phyloP scores from a whole-genome alignment of 2,329 filamentous ascomycete species.

The Monilinia fructigena region DNA sequence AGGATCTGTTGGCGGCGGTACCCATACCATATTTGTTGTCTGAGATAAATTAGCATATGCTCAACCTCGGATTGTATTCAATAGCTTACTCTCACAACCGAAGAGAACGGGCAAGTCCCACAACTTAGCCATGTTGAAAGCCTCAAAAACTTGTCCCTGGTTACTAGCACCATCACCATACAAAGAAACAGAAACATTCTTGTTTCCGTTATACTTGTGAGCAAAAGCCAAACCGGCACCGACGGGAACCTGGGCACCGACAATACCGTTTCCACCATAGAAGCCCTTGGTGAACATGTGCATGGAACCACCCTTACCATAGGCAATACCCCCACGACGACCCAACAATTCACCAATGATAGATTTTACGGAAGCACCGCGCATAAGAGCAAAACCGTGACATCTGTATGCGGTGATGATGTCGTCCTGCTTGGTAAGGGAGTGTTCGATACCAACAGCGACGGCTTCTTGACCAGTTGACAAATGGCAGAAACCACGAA shows the following conservation, averaged over 20 bases:
- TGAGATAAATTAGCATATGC: conserved; percentile 42
- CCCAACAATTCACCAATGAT: conserved; percentile 96
- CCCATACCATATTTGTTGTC: conserved; percentile 99
- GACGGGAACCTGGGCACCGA: conserved; percentile 96
- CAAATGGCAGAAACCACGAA: conserved; percentile 98
- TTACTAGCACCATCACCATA: conserved; percentile 99
- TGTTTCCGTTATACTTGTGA: conserved; percentile 86
- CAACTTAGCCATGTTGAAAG: conserved; percentile 99
- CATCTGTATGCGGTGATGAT: conserved; percentile 98
- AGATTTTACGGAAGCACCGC: conserved; percentile 82
- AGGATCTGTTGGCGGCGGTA: conserved; percentile 89
- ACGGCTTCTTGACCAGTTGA: conserved; percentile 98
- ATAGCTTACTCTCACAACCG: conserved; percentile 87
- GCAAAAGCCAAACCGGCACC: conserved; percentile 96
- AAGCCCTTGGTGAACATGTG: conserved; percentile 99
- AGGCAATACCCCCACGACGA: conserved; percentile 92
- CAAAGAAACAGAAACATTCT: conserved; percentile 82
- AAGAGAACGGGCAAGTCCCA: conserved; percentile 97
- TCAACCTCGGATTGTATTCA: not conserved
- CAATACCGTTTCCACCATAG: conserved; percentile 98
- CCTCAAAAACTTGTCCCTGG: conserved; percentile 99
- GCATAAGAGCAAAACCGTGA: conserved; percentile 98
- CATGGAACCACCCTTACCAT: conserved; percentile 99
- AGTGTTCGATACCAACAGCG: conserved; percentile 93
- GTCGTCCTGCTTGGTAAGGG: conserved; percentile 86